Evolutionary conservation across 2,329 filamentous ascomycete genomes (phyloP).

Genomic region (Cladosporium oxysporum): DNA sequence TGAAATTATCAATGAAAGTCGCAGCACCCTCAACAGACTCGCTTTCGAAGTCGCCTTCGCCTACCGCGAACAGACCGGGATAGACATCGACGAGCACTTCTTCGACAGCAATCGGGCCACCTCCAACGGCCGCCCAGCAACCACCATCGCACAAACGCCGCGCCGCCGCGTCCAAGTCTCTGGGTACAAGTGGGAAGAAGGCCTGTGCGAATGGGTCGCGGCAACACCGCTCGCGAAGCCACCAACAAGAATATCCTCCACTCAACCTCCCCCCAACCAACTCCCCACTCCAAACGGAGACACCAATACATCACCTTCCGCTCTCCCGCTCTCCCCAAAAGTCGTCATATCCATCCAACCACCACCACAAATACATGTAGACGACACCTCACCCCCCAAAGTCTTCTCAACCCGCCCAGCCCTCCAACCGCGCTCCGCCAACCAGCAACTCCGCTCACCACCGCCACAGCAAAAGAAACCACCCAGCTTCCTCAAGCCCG

Average conservation of each 20-base stretch:
- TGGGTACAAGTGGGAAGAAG: slow-evolving; percentile 47
- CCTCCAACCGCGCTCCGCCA: slow-evolving; percentile 1
- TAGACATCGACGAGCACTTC: slow-evolving; percentile 20
- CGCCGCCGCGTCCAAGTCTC: slow-evolving; percentile 17
- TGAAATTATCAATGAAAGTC: background rate
- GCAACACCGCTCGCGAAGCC: slow-evolving; percentile 38
- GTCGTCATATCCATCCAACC: slow-evolving; percentile 4
- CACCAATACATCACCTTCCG: background rate
- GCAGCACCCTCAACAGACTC: slow-evolving; percentile 6
- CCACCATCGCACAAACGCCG: slow-evolving; percentile 8
- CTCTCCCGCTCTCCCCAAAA: background rate
- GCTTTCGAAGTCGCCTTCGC: slow-evolving; percentile 20
- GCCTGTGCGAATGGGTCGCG: slow-evolving; percentile 49
- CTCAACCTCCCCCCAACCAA: background rate
- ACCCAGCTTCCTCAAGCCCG: background rate
- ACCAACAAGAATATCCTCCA: background rate
- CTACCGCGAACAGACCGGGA: slow-evolving; percentile 20
- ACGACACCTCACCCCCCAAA: background rate
- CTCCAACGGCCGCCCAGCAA: background rate
- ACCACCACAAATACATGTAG: background rate
- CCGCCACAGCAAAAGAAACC: background rate
- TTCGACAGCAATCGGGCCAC: background rate
- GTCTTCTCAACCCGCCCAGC: background rate
- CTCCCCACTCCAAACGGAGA: background rate
- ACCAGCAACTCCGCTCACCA: background rate